Evolutionary conservation across 139 green algal genomes (phyloP).

Genomic region (Chlamydomonas eustigma): DNA sequence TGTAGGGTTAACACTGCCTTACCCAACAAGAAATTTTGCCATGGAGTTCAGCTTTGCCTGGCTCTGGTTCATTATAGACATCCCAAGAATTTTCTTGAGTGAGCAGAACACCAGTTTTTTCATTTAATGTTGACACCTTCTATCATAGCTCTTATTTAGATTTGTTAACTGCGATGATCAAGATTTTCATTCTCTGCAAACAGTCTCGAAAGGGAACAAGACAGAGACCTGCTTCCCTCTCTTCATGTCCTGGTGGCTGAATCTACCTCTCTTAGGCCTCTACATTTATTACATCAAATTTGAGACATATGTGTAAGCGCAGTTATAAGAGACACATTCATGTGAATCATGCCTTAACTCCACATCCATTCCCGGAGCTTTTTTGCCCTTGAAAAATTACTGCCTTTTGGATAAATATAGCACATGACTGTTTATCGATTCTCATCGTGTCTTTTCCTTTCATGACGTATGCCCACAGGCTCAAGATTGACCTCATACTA

Average conservation of each 20-base stretch:
- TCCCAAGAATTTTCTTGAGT: constrained; percentile 48
- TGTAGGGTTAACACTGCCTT: constrained; percentile 47
- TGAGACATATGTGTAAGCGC: constrained; percentile 62
- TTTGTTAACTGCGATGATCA: no score
- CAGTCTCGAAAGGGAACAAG: constrained; percentile 64
- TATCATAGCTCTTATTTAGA: no score
- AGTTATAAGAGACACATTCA: background rate
- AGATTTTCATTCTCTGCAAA: no score
- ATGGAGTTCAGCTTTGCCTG: constrained; percentile 53
- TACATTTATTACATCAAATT: constrained; percentile 54
- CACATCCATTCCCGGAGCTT: no score
- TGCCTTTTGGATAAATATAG: no score
- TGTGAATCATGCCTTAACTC: no score
- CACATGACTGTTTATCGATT: no score
- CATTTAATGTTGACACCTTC: no score
- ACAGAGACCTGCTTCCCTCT: constrained; percentile 45
- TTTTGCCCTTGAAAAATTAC: no score
- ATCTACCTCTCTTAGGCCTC: constrained; percentile 36
- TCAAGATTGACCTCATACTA: constrained; percentile 48
- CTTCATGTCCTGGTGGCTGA: constrained; percentile 28
- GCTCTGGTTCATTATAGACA: constrained; percentile 51
- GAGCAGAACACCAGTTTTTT: no score
- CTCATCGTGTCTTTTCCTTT: no score
- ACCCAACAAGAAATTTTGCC: constrained; percentile 42
- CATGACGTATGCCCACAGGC: no score